A percentile compares a stretch with the other conserved stretches of the same genome.
phyloP scores from a whole-genome alignment of 163 green algal genomes.

The Scenedesmus sp. region DNA sequence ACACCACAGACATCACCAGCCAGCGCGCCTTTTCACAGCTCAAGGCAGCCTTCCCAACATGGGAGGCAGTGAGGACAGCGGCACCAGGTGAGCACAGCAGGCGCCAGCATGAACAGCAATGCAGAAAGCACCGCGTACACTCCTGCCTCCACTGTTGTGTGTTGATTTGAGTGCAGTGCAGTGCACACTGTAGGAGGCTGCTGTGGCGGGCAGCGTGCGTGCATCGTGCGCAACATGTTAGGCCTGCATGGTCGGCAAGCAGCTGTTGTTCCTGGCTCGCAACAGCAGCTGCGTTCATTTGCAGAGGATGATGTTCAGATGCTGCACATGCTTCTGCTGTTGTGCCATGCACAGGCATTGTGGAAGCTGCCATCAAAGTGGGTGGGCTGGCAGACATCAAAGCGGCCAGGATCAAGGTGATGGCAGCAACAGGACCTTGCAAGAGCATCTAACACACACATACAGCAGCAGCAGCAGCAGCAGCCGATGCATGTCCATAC shows the following conservation, averaged over 20 bases:
- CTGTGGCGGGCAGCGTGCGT: not conserved
- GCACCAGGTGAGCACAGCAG: constrained; percentile 13
- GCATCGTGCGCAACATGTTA: not conserved
- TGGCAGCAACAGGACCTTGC: not conserved
- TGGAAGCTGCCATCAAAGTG: constrained; percentile 68
- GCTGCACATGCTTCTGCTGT: not conserved
- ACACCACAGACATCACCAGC: constrained; percentile 84
- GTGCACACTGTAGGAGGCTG: not conserved
- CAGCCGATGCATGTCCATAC: not conserved
- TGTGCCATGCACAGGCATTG: constrained; percentile 13
- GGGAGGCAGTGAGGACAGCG: constrained; percentile 72
- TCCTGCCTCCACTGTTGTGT: too few species aligned
- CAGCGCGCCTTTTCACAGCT: constrained; percentile 69
- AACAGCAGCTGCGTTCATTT: not conserved
- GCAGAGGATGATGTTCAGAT: not conserved
- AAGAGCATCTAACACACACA: not conserved
- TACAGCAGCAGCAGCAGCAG: not conserved
- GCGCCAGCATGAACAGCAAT: not conserved
- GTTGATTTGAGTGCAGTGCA: too few species aligned
- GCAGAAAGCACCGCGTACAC: not conserved
- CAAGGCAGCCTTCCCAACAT: constrained; percentile 71
- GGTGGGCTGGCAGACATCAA: constrained; percentile 87
- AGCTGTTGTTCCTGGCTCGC: not conserved
- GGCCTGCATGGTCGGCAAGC: not conserved
- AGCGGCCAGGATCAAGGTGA: constrained; percentile 68